Conservation (phyloP, 768 basidiomycete genomes). For the Lactifluus pinguis region DNA sequence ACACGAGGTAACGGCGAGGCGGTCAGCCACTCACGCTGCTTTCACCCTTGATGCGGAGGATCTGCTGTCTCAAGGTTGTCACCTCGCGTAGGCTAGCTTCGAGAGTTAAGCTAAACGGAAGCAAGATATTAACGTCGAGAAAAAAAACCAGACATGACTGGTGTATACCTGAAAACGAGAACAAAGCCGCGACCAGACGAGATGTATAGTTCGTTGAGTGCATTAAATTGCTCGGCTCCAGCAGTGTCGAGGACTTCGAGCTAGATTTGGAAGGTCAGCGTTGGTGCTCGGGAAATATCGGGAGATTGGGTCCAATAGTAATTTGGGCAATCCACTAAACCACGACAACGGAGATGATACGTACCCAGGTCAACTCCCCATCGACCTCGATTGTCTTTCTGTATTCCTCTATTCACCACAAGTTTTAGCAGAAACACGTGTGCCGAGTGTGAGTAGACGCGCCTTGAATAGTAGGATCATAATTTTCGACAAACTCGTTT, state of each 20-base stretch:
- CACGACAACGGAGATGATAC: conserved; percentile 22
- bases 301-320: background rate
- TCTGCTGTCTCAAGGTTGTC: conserved; percentile 71
- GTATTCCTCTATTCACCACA: conserved; percentile 51
- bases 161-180: conserved; percentile 65
- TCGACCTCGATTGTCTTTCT: conserved; percentile 57
- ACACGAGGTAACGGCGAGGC: background rate
- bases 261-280: conserved; percentile 29
- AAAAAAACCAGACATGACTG: background rate
- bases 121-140: background rate
- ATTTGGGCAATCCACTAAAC: background rate
- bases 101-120: conserved; percentile 54
- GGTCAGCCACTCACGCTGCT: conserved; percentile 38
- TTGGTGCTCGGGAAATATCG: background rate
- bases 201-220: conserved; percentile 74
- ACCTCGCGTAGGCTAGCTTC: conserved; percentile 76
- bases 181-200: conserved; percentile 73
- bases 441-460: conserved; percentile 3
- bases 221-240: conserved; percentile 79
- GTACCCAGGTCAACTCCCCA: conserved; percentile 51
- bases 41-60: conserved; percentile 68
- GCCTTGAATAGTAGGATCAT: conserved; percentile 86
- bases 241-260: conserved; percentile 79
- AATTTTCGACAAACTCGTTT: conserved; percentile 64
- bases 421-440: background rate